Base-by-base conservation (phyloP, 495 filamentous ascomycete species). In the Xylaria palmicola region DNA sequence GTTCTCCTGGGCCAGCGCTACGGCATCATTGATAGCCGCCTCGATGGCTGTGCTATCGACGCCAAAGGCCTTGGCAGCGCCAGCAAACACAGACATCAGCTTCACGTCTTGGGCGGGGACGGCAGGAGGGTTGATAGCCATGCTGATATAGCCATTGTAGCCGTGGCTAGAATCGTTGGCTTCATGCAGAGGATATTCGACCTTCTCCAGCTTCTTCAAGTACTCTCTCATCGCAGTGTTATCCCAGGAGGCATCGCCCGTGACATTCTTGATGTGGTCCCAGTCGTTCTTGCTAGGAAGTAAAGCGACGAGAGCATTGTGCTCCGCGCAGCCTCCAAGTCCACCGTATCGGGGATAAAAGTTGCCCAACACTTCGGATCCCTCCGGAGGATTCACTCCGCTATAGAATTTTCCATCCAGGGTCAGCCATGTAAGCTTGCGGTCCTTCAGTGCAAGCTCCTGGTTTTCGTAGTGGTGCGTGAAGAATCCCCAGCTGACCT, bases 101-200 rank as follows among this genome's bases (percentile, higher is more conserved):
- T 83, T 83, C 0, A 77, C 66, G 37, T 88, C 84, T 34, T 76
- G 58, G 10, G 83, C 65, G 2, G 81, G 75, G 36, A 86, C 66
- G 15, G 65, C 75, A 4, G 83, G 57, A 4, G 81, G 78, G 0
- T 83, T 77, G 6, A 76, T 62, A 24, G 79, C 78, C 1, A 79
- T 84, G 17, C 68, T 56, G 19, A 88, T 68, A 82, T 82, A 90
- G 20, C 87, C 85, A 39, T 78, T 67, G 52, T 74, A 79, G n/a
- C 86, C 86, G 66, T 88, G 86, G 27, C 72, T 65, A 6, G 75
- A 74, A 7, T 49, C 49, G 45, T 65, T 61, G 1, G 56, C 56
- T 0, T 20, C 32, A 0, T 76, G 70, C 6, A 77, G 56, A 0
- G 76, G 62, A 66, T 88, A 87, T 32, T 79, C 61, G 63, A 82